These are phyloP conservation scores for Aureobasidium mangrovei DNA, from an alignment of 2,329 filamentous ascomycete genomes.

Conservation along the genomic window DNA sequence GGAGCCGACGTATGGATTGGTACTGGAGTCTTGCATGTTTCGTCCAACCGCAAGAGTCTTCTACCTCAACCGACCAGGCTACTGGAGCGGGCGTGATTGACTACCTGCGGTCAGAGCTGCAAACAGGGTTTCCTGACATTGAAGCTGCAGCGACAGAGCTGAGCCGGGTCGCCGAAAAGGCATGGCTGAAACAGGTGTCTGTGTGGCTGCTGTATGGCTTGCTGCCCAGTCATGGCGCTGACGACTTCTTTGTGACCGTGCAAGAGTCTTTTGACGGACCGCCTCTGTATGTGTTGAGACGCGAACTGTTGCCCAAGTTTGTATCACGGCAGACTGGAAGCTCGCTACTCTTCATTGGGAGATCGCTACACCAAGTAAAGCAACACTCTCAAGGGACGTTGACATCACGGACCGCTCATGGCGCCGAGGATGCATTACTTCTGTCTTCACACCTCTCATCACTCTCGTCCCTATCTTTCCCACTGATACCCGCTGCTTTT, in stretches of 20 bases:
- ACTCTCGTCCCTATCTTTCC: slow-evolving; percentile 60
- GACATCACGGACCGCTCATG: neutral
- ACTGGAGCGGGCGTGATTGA: slow-evolving; percentile 61
- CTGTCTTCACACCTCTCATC: slow-evolving; percentile 60
- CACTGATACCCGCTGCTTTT: slow-evolving; percentile 63
- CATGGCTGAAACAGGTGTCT: slow-evolving; percentile 84
- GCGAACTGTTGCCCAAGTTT: slow-evolving; percentile 64
- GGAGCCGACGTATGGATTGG: slow-evolving; percentile 80
- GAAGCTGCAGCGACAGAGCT: slow-evolving; percentile 66
- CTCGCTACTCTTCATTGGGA: slow-evolving; percentile 85
- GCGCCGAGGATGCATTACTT: slow-evolving; percentile 46
- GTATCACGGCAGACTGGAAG: slow-evolving; percentile 64
- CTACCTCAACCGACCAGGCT: slow-evolving; percentile 13
- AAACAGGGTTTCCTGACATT: slow-evolving; percentile 83
- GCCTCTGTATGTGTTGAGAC: slow-evolving; percentile 47
- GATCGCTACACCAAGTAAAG: slow-evolving; percentile 71
- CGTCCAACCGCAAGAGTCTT: slow-evolving; percentile 43
- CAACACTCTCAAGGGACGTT: slow-evolving; percentile 6
- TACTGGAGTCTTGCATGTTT: slow-evolving; percentile 65
- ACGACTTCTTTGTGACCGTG: slow-evolving; percentile 74
- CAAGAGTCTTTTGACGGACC: slow-evolving; percentile 26
- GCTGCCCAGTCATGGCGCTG: slow-evolving; percentile 63
- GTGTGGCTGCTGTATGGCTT: slow-evolving; percentile 88
- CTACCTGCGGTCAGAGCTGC: slow-evolving; percentile 62
- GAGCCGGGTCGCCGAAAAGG: slow-evolving; percentile 69